Base-by-base conservation (phyloP, 768 basidiomycete genomes). In the Pholiota molesta region DNA sequence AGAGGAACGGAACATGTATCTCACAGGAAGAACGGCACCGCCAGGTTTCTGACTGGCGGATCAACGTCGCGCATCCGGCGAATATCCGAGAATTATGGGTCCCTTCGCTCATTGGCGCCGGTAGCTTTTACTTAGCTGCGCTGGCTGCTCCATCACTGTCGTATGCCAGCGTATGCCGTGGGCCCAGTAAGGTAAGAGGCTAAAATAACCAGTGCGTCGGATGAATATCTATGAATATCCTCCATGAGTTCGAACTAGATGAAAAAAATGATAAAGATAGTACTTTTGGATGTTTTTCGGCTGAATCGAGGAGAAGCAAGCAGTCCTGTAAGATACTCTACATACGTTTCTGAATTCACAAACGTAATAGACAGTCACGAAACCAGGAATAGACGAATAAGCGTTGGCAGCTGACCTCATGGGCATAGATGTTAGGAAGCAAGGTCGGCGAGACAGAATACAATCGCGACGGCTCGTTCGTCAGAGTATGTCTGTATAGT, bases 51-150 rank as follows among this genome's bases (percentile, higher is more conserved):
- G 13, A 29, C n/a, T 45, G 26, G 29, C 31, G 26, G 53, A 53
- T 45, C 23, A 31, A 33, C 28, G 55, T 53, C 55, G 55, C 45
- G 45, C 57, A 55, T 51, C 66, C 66, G 66, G 66, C 54, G 60
- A 63, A 65, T 62, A 62, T 57, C 66, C 66, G 66, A 68, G 56
- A 63, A 68, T 65, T 63, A 65, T 63, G 44, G 58, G 47, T 44
- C 31, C 35, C n/a, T 21, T 19, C 52, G 40, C 28, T 49, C 19
- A 23, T 19, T 26, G 19, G 56, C 55, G 35, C 17, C 54, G 49
- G 51, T 33, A 33, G 40, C 29, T 44, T 45, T 57, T n/a, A n/a
- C n/a, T n/a, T 40, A 29, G 47, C 37, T 35, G 39, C 11, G 35
- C 13, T 49, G 44, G 40, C 55, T 49, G 47, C 9, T 40, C n/a